Percentiles rank a stretch among this genome's conserved stretches.
Conservation (phyloP, 768 basidiomycete genomes). For the Lyophyllum decastes region DNA sequence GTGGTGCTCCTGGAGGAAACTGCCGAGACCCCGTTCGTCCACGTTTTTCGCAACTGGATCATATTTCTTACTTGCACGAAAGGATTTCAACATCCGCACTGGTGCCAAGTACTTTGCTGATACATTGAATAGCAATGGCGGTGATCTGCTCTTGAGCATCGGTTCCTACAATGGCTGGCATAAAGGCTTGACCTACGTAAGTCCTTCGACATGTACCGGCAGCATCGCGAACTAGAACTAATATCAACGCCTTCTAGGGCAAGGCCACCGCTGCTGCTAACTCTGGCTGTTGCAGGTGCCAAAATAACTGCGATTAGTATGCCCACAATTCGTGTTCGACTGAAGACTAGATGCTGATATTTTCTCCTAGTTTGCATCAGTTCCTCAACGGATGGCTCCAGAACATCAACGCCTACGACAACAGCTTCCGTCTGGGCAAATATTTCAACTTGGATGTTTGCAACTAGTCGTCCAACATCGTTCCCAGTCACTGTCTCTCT, state of each 20-base stretch:
- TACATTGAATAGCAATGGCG: slow-evolving; percentile 47
- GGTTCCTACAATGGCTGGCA: slow-evolving; percentile 82
- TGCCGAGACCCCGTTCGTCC: slow-evolving; percentile 46
- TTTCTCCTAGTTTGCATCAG: slow-evolving; percentile 56
- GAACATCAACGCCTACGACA: slow-evolving; percentile 53
- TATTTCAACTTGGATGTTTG: slow-evolving; percentile 67
- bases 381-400: slow-evolving; percentile 74
- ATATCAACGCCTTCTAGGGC: slow-evolving; percentile 28
- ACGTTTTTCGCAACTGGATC: background rate
- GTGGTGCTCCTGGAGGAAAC: slow-evolving; percentile 47
- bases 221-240: background rate
- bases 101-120: slow-evolving; percentile 61
- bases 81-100: slow-evolving; percentile 75
- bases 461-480: slow-evolving; percentile 8
- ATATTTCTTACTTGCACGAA: slow-evolving; percentile 2
- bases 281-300: slow-evolving; percentile 63
- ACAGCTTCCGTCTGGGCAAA: slow-evolving; percentile 49
- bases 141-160: slow-evolving; percentile 56
- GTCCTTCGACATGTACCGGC: slow-evolving; percentile 11
- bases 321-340: slow-evolving; percentile 24
- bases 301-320: slow-evolving; percentile 88
- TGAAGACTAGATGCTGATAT: background rate
- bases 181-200: slow-evolving; percentile 57
- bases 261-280: slow-evolving; percentile 60
- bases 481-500: background rate